Conservation (phyloP, 257 asterid species). For the Coffea eugenioides region DNA sequence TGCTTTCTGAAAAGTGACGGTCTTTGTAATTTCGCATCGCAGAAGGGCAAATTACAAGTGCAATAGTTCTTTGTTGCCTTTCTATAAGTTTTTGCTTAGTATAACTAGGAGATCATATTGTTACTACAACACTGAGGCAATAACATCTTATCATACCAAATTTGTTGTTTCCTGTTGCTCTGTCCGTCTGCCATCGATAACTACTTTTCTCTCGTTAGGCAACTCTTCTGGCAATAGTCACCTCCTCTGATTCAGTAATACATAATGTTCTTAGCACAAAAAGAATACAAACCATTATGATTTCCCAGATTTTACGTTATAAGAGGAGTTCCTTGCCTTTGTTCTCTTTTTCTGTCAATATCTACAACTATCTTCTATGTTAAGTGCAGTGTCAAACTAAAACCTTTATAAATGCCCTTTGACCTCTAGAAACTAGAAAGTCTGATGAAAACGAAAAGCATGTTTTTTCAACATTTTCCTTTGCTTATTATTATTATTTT, state of each 20-base stretch:
- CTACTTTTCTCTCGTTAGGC: neutral
- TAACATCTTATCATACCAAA: neutral
- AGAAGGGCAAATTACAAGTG: neutral
- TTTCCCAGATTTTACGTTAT: no score
- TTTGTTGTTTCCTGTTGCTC: neutral
- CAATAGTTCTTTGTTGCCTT: neutral
- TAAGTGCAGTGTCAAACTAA: neutral
- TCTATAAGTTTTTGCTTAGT: neutral
- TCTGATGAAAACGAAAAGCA: neutral
- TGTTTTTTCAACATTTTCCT: neutral
- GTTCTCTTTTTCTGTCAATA: neutral
- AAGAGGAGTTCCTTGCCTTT: neutral
- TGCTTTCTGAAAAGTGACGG: neutral
- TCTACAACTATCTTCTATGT: neutral
- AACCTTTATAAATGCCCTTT: neutral
- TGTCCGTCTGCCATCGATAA: neutral
- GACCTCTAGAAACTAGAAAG: neutral
- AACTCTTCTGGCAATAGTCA: neutral
- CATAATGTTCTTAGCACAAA: neutral
- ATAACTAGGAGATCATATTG: neutral
- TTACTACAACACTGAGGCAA: neutral
- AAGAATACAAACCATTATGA: no score
- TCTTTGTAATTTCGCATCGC: neutral
- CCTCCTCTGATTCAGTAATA: neutral
- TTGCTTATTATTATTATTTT: no score